These are phyloP conservation scores for Gossypium thurberi DNA, from an alignment of 345 rosid species.

Conservation along the genomic window DNA sequence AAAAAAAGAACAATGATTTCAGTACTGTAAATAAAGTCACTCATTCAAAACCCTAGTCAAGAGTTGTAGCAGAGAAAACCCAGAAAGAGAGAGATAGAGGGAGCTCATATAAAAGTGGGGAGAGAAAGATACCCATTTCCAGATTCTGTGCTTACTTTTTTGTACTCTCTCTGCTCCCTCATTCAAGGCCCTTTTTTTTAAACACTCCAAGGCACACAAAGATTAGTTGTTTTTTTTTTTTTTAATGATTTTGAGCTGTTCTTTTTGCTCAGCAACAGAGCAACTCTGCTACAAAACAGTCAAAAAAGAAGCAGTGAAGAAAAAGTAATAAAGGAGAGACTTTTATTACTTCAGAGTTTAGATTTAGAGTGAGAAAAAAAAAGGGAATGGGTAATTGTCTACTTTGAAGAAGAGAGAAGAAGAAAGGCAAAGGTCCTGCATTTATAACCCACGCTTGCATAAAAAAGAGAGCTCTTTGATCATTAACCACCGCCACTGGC, in stretches of 20 bases:
- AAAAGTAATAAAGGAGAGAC: not conserved
- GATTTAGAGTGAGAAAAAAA: constrained; percentile 12
- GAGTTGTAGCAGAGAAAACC: constrained; percentile 31
- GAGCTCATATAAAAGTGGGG: constrained; percentile 37
- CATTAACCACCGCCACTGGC: constrained; percentile 91
- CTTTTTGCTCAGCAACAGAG: not conserved
- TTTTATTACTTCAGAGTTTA: not conserved
- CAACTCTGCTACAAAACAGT: constrained; percentile 27
- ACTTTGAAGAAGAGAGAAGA: constrained; percentile 21
- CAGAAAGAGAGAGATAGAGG: constrained; percentile 27
- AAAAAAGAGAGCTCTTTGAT: constrained; percentile 79
- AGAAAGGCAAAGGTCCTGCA: constrained; percentile 43
- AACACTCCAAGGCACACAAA: constrained; percentile 13
- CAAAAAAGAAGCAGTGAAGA: constrained; percentile 5
- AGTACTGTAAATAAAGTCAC: constrained; percentile 37
- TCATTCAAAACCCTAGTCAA: constrained; percentile 60
- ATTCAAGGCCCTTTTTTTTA: constrained; percentile 18
- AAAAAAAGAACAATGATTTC: constrained; percentile 45
- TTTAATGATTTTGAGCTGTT: constrained; percentile 28
- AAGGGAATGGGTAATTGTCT: constrained; percentile 25
- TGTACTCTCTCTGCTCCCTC: constrained; percentile 45
- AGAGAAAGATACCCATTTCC: constrained; percentile 72
- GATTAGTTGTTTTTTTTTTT: not conserved
- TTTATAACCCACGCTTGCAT: constrained; percentile 98
- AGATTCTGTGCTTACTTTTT: constrained; percentile 65